These are phyloP conservation scores for Carex cristatella DNA, from an alignment of 176 grass and related monocot genomes.

Conservation along the genomic window DNA sequence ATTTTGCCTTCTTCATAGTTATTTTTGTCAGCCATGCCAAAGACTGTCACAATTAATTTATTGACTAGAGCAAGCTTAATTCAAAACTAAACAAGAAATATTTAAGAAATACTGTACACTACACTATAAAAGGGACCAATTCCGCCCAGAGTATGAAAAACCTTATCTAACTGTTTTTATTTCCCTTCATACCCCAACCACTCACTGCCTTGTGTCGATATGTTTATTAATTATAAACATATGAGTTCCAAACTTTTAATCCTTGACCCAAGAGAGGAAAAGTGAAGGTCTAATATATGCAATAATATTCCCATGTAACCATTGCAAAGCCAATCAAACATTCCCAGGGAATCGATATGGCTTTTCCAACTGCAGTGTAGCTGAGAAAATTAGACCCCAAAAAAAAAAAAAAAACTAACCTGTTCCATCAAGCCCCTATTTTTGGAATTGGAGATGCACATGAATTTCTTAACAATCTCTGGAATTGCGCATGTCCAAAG, in stretches of 20 bases:
- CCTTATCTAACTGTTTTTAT: neutral
- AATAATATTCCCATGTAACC: neutral
- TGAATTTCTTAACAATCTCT: slow-evolving; percentile 71
- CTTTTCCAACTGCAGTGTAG: neutral
- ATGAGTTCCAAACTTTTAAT: neutral
- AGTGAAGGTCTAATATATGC: neutral
- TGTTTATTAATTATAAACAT: neutral
- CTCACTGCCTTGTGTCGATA: neutral
- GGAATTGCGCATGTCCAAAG: slow-evolving; percentile 68
- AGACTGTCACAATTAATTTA: neutral
- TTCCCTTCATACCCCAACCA: neutral
- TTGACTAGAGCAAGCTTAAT: neutral
- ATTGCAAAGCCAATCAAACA: neutral
- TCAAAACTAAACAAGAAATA: neutral
- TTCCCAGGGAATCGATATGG: neutral
- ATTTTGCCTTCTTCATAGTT: neutral
- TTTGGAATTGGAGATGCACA: slow-evolving; percentile 42
- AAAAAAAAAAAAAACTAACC: slow-evolving; percentile 36
- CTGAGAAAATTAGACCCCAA: neutral
- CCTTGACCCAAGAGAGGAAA: neutral
- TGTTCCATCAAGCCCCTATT: slow-evolving; percentile 60
- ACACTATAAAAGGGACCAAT: neutral
- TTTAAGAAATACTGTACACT: neutral
- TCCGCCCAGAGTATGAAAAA: neutral
- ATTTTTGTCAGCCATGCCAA: neutral